Evolutionary conservation across 1,139 yeast genomes (phyloP), one percentile per base, ranked within the genome.

Genomic region (Suhomyces maxii): DNA sequence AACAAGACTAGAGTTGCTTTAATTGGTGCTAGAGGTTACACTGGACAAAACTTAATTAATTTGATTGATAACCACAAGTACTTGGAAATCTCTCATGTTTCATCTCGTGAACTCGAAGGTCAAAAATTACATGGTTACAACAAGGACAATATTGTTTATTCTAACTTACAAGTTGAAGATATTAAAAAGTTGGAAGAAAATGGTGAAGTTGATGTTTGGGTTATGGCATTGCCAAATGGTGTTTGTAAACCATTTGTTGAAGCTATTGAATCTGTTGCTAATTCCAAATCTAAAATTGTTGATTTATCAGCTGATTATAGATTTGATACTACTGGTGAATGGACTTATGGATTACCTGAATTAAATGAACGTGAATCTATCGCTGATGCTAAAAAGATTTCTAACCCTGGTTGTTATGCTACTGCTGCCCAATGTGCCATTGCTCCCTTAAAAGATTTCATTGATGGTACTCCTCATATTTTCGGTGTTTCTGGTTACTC

Each of bases 371-470:
- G 99, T 63, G 61, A 71, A 11, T 63, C 63, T 8, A 86, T 93
- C 58, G 80, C 87, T 35, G 63, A 71, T n/a, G 93, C 98, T 14
- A 82, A 79, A 60, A 87, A 86, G 65, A 89, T 93, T 53, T 84
- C 97, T 6, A 93, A 95, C 71, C 99, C 99, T 4, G 99, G 99
- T 44, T 93, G 99, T 74, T 93, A 91, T 64, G 98, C 99, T 13
- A 93, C 99, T 42, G 98, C 95, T 45, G 95, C 98, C 6, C 98
- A 95, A 73, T 71, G 89, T 41, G 95, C 97, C 8, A 85, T 95
- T 63, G 84, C 95, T 37, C 99, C 99, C 32, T 74, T 95, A 59
- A 66, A 72, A 30, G 82, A 84, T 34, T 80, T 78, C 62, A 69
- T 82, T 38, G 67, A 71, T 18, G 93, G 95, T 28, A 75, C 79